These are phyloP conservation scores for Citrus glauca DNA, from an alignment of 345 rosid species.

Conservation along the genomic window DNA sequence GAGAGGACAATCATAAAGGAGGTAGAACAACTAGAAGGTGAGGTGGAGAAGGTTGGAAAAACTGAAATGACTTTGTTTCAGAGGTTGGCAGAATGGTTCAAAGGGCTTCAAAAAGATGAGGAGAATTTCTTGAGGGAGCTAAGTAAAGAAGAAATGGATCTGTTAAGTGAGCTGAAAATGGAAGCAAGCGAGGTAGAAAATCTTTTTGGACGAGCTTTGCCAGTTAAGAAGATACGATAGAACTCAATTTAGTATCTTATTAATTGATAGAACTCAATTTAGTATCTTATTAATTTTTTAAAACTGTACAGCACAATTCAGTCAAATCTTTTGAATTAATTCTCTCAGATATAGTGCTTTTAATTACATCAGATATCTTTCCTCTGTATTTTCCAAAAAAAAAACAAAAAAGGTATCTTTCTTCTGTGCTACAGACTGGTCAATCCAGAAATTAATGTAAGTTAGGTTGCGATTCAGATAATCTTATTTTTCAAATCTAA, in stretches of 20 bases:
- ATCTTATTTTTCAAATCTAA: too few relatives aligned
- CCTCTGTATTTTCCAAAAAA: too few relatives aligned
- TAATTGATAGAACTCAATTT: slow-evolving; percentile 35
- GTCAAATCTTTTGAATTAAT: too few relatives aligned
- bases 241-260: neutral
- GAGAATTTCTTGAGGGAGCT: slow-evolving; percentile 57
- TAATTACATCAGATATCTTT: too few relatives aligned
- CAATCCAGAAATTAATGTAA: too few relatives aligned
- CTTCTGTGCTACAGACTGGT: too few relatives aligned
- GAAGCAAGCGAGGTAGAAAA: slow-evolving; percentile 80
- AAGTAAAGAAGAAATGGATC: slow-evolving; percentile 76
- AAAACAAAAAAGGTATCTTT: too few relatives aligned
- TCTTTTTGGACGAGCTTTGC: slow-evolving; percentile 68
- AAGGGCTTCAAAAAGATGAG: slow-evolving; percentile 62
- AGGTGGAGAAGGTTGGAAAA: slow-evolving; percentile 57
- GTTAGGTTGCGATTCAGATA: too few relatives aligned
- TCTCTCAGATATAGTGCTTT: too few relatives aligned
- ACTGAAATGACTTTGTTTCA: slow-evolving; percentile 68
- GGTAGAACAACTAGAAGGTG: slow-evolving; percentile 57
- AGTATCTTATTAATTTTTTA: neutral
- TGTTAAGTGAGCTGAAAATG: slow-evolving; percentile 67
- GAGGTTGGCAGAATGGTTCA: slow-evolving; percentile 72
- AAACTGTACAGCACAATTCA: neutral
- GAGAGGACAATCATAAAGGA: slow-evolving; percentile 63
- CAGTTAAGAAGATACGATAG: slow-evolving; percentile 71